A percentile compares a stretch with the other conserved stretches of the same genome.
Conservation (phyloP, 805 yeast species). For the Metahyphopichia silvanorum region DNA sequence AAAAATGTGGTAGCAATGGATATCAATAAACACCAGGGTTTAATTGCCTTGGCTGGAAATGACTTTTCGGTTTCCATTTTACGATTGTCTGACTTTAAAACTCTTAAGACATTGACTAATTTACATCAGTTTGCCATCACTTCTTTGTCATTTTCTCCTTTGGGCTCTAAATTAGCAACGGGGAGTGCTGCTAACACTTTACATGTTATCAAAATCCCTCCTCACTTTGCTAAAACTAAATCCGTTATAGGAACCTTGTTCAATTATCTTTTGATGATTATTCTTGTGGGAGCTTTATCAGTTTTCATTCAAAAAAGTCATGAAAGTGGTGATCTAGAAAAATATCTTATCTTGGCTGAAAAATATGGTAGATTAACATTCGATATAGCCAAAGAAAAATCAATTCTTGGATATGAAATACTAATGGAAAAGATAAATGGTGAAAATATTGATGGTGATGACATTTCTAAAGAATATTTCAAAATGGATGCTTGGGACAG, state of each 20-base stretch:
- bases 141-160: constrained; percentile 62
- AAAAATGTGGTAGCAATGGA: constrained; percentile 55
- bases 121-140: constrained; percentile 82
- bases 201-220: constrained; percentile 59
- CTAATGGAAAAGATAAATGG: constrained; percentile 26
- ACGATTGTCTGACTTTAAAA: constrained; percentile 48
- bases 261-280: constrained; percentile 30
- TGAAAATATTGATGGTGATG: constrained; percentile 21
- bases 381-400: constrained; percentile 1
- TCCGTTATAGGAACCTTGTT: constrained; percentile 34
- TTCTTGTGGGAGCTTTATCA: constrained; percentile 29
- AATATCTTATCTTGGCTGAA: constrained; percentile 15
- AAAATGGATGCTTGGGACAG: constrained; percentile 18
- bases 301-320: constrained; percentile 30
- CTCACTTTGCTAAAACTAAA: constrained; percentile 38
- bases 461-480: constrained; percentile 16
- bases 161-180: constrained; percentile 64
- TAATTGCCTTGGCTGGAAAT: constrained; percentile 57
- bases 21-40: constrained; percentile 37
- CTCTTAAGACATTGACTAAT: constrained; percentile 49
- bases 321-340: constrained; percentile 33
- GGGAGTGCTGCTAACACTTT: constrained; percentile 77
- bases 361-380: constrained; percentile 9
- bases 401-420: constrained; percentile 18
- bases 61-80: constrained; percentile 66